Evolutionary conservation across 768 basidiomycete genomes (phyloP), one percentile per base, ranked within the genome.

Genomic region (Suillus paluster): DNA sequence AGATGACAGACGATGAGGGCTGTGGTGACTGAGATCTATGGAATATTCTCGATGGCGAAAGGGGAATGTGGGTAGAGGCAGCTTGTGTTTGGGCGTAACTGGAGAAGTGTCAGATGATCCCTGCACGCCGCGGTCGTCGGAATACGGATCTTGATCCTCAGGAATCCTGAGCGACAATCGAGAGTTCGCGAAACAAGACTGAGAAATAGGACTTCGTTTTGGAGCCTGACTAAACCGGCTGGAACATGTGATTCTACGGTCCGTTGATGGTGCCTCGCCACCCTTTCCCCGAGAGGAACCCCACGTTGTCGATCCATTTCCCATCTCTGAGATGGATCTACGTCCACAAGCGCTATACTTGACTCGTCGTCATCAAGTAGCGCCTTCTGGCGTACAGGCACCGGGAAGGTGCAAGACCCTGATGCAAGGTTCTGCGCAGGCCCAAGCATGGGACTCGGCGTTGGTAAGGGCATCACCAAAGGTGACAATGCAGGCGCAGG

Each of bases 311-410:
- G 78, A 60, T 84, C 81, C 27, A 77, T 76, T 46, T 81, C 79
- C 80, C 80, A 81, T 49, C n/a, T n/a, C n/a, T n/a, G n/a, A n/a
- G n/a, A n/a, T n/a, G n/a, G n/a, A n/a, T n/a, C n/a, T n/a, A n/a
- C 65, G 41, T 84, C 83, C 48, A 87, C 78, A 44, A 88, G 80
- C 67, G 85, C 85, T 57, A 87, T 73, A 65, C 74, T 74, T 36
- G 83, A 83, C 5, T 77, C 72, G 59, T 86, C 85, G 41, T 83
- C 83, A 59, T 81, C 82, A n/a, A 78, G 77, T 33, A 73, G 57
- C 33, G 36, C 57, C 50, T 14, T 57, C 50, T 62, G 58, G 1
- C 64, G 59, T 17, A 59, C 57, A 19, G 66, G 53, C 34, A 44
- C 55, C 33, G 54, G 67, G 27, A 63, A 63, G 27, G 58, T 61